phyloP scores from a whole-genome alignment of 768 basidiomycete genomes.

The Psilocybe cyanescens region DNA sequence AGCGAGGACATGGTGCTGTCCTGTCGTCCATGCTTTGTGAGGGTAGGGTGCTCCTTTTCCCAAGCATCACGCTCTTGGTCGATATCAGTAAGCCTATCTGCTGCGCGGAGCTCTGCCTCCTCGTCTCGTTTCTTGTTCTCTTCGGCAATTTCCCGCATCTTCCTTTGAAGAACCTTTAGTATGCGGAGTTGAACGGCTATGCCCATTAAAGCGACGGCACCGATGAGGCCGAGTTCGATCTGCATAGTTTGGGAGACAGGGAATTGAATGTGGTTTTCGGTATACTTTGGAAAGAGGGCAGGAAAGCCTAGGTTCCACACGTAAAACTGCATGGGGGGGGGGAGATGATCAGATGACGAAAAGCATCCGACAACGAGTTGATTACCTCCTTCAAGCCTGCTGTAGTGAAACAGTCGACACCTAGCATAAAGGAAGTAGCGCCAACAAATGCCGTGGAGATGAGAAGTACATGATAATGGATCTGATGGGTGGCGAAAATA shows the following conservation, averaged over 20 bases:
- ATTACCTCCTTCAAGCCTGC: slow-evolving; percentile 90
- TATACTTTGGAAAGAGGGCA: slow-evolving; percentile 77
- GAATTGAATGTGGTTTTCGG: slow-evolving; percentile 67
- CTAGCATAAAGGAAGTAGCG: slow-evolving; percentile 87
- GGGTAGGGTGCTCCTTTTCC: slow-evolving; percentile 83
- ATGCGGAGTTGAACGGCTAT: slow-evolving; percentile 90
- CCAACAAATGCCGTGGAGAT: slow-evolving; percentile 90
- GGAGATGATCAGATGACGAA: slow-evolving; percentile 10
- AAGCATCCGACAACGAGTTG: slow-evolving; percentile 11
- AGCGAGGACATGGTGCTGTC: slow-evolving; percentile 66
- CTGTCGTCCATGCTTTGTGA: slow-evolving; percentile 61
- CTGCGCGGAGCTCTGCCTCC: slow-evolving; percentile 76
- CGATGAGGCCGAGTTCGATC: slow-evolving; percentile 90
- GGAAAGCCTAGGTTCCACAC: slow-evolving; percentile 93
- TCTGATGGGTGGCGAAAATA: slow-evolving; percentile 35
- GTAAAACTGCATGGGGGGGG: slow-evolving; percentile 68
- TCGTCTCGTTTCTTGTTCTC: slow-evolving; percentile 75
- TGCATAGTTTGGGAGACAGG: slow-evolving; percentile 91
- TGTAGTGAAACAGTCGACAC: slow-evolving; percentile 92
- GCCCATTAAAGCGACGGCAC: slow-evolving; percentile 83
- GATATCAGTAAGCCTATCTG: slow-evolving; percentile 66
- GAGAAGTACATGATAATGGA: slow-evolving; percentile 88
- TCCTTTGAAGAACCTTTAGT: slow-evolving; percentile 76
- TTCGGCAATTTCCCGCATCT: slow-evolving; percentile 77
- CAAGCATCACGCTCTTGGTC: slow-evolving; percentile 78